Conservation (phyloP, 768 basidiomycete genomes). For the Tricholomella constricta region DNA sequence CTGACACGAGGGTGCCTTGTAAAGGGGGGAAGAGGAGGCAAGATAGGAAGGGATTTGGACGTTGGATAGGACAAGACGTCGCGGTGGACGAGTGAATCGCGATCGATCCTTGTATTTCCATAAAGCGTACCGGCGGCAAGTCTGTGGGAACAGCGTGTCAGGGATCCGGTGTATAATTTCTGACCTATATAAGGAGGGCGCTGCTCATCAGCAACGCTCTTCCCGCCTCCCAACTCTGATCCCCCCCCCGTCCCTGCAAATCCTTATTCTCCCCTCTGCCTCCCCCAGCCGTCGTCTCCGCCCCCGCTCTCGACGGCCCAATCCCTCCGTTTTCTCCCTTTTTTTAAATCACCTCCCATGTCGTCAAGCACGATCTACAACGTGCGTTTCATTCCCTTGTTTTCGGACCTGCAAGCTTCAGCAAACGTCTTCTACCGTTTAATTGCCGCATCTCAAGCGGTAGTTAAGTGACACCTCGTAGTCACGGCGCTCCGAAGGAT, state of each 20-base stretch:
- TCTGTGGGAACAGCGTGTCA: conserved; percentile 25
- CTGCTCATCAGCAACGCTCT: conserved; percentile 19
- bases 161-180: conserved; percentile 19
- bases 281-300: neutral
- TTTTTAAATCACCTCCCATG: conserved; percentile 15
- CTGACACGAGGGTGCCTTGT: conserved; percentile 3
- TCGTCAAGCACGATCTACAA: conserved; percentile 35
- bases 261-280: conserved; percentile 6
- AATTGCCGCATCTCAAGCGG: conserved; percentile 8
- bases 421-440: conserved; percentile 9
- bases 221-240: conserved; percentile 18
- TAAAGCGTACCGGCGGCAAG: conserved; percentile 28
- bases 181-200: conserved; percentile 24
- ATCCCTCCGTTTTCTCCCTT: neutral
- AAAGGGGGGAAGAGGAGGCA: neutral
- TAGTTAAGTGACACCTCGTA: neutral
- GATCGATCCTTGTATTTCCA: conserved; percentile 1
- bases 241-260: conserved; percentile 6
- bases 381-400: conserved; percentile 31
- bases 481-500: conserved; percentile 11
- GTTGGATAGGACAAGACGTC: neutral
- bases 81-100: neutral
- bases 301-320: neutral
- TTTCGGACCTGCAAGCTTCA: conserved; percentile 2
- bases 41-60: neutral